Percentiles rank a stretch among this genome's conserved stretches.
Evolutionary conservation across 1,139 yeast species (phyloP).

Genomic region (Diutina neorugosa): DNA sequence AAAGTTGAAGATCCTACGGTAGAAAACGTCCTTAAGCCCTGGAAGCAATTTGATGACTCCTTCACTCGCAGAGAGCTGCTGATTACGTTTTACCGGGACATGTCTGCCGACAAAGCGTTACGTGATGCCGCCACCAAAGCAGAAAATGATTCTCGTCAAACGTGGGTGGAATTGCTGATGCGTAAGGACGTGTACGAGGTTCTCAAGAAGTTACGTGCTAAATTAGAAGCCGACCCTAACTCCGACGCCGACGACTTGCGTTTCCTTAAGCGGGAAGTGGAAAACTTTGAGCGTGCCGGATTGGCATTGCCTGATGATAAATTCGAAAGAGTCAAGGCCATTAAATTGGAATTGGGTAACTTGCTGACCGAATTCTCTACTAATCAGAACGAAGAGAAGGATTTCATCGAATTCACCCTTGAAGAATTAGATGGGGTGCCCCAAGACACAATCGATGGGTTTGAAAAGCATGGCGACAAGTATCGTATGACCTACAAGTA

Average conservation of each 20-base stretch:
- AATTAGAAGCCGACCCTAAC: slow-evolving; percentile 14
- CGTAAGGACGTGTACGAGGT: slow-evolving; percentile 58
- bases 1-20: slow-evolving; percentile 37
- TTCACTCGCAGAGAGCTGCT: slow-evolving; percentile 32
- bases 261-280: slow-evolving; percentile 43
- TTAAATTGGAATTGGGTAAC: slow-evolving; percentile 48
- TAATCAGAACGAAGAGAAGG: slow-evolving; percentile 63
- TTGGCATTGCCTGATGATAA: slow-evolving; percentile 44
- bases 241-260: slow-evolving; percentile 40
- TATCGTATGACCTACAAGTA: slow-evolving; percentile 68
- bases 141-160: slow-evolving; percentile 42
- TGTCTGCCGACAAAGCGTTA: slow-evolving; percentile 45
- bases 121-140: slow-evolving; percentile 64
- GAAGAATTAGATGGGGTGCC: slow-evolving; percentile 72
- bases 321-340: slow-evolving; percentile 42
- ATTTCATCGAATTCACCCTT: slow-evolving; percentile 40
- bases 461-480: slow-evolving; percentile 34
- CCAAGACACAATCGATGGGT: slow-evolving; percentile 43
- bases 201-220: slow-evolving; percentile 38
- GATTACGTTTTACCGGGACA: slow-evolving; percentile 56
- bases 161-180: slow-evolving; percentile 48
- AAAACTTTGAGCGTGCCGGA: slow-evolving; percentile 53
- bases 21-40: slow-evolving; percentile 42
- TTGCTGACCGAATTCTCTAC: slow-evolving; percentile 46
- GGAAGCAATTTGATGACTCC: slow-evolving; percentile 37